These are phyloP conservation scores for Sporothrix inflata DNA, from an alignment of 2,329 filamentous ascomycete genomes.

Conservation along the genomic window DNA sequence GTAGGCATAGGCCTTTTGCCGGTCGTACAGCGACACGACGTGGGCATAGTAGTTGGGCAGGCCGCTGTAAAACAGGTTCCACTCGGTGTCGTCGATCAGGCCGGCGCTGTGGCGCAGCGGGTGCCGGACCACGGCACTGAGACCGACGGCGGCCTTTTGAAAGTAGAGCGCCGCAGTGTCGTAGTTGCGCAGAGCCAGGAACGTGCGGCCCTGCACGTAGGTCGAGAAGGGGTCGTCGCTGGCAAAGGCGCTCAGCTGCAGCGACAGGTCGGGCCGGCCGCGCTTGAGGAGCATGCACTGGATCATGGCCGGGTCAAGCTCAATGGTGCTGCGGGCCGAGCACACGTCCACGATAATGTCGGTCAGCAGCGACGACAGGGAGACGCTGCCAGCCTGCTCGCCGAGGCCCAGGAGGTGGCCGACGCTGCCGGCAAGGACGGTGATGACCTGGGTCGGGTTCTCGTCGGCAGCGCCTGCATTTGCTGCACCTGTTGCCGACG, in stretches of 20 bases:
- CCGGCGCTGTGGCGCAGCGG: constrained; percentile 61
- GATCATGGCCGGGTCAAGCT: constrained; percentile 62
- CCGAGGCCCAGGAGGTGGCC: constrained; percentile 69
- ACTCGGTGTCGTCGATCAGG: constrained; percentile 76
- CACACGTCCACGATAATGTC: constrained; percentile 69
- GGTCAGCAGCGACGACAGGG: constrained; percentile 64
- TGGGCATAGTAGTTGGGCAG: constrained; percentile 85
- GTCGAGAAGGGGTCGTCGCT: constrained; percentile 65
- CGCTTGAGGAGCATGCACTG: constrained; percentile 65
- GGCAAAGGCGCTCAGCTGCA: constrained; percentile 60
- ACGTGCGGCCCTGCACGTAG: constrained; percentile 84
- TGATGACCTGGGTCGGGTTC: constrained; percentile 50
- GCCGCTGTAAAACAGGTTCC: constrained; percentile 69
- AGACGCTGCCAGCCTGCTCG: constrained; percentile 50
- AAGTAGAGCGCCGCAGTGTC: constrained; percentile 75
- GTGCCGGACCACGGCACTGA: constrained; percentile 58
- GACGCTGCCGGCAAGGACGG: constrained; percentile 62
- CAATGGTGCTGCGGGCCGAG: constrained; percentile 66
- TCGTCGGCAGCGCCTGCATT: constrained; percentile 46
- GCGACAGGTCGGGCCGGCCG: constrained; percentile 62
- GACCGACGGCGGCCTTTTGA: constrained; percentile 77
- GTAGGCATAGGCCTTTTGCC: constrained; percentile 73
- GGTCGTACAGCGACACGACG: constrained; percentile 80
- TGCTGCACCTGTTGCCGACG: constrained; percentile 41
- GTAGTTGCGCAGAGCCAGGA: constrained; percentile 73